Evolutionary conservation across 495 filamentous ascomycete genomes (phyloP).

Genomic region (Aspergillus bridgeri): DNA sequence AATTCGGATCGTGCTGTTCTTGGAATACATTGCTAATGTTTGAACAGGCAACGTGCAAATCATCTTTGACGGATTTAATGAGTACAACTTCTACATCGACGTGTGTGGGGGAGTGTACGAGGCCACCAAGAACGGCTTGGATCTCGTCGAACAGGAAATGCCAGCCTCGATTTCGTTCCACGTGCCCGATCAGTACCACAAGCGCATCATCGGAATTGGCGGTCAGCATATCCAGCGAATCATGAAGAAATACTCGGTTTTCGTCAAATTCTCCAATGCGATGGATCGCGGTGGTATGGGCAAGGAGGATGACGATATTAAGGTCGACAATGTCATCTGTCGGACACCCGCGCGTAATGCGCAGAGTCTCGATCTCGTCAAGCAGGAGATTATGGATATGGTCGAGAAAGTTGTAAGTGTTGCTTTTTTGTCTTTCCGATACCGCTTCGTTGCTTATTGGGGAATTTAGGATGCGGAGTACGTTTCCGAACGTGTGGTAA

Average conservation of each 20-base stretch:
- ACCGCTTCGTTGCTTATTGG: conserved; percentile 7
- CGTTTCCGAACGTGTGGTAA: conserved; percentile 83
- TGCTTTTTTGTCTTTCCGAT: background rate
- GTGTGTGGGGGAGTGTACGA: conserved; percentile 89
- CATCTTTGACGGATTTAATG: conserved; percentile 97
- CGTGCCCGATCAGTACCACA: conserved; percentile 99
- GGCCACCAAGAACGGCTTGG: conserved; percentile 84
- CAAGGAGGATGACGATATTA: conserved; percentile 94
- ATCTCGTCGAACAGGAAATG: conserved; percentile 97
- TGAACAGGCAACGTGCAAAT: conserved; percentile 86
- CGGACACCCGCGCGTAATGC: conserved; percentile 96
- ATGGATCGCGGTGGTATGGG: conserved; percentile 96
- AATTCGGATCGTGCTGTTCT: background rate
- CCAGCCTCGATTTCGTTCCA: conserved; percentile 98
- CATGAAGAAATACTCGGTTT: conserved; percentile 99
- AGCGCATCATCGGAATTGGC: conserved; percentile 97
- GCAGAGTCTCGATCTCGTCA: conserved; percentile 92
- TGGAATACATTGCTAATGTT: background rate
- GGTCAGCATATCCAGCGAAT: conserved; percentile 98
- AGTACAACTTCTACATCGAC: conserved; percentile 99
- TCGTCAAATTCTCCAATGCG: conserved; percentile 99
- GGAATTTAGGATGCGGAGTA: conserved; percentile 79
- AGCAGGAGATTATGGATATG: conserved; percentile 99
- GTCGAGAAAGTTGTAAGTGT: conserved; percentile 79
- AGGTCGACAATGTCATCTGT: conserved; percentile 98